A percentile compares a stretch with the other conserved stretches of the same genome.
These are phyloP conservation scores for Tolypocladium album DNA, from an alignment of 2,329 filamentous ascomycete genomes.

Conservation along the genomic window DNA sequence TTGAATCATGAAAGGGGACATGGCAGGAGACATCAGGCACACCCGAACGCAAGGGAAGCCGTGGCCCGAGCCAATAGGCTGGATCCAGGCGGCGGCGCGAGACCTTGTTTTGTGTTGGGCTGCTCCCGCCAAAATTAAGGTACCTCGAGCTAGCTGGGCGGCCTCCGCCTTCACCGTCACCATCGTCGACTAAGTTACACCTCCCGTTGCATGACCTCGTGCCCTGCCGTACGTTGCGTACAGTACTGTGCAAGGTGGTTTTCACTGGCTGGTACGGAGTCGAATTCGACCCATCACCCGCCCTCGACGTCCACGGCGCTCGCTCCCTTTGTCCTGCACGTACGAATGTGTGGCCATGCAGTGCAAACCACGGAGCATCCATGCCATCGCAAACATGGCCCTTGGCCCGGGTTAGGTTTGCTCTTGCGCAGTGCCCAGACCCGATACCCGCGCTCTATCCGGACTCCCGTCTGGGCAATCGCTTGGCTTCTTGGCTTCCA, in stretches of 20 bases:
- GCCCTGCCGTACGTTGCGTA: too few species aligned
- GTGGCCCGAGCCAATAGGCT: not conserved
- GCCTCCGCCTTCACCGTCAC: not conserved
- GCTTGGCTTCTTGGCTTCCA: not conserved
- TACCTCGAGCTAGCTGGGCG: not conserved
- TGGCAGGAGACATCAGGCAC: not conserved
- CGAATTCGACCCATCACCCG: too few species aligned
- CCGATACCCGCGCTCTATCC: not conserved
- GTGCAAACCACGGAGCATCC: too few species aligned
- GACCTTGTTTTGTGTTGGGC: not conserved
- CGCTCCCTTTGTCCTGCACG: too few species aligned
- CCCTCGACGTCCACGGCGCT: not conserved
- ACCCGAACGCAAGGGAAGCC: not conserved
- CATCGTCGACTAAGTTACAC: too few species aligned
- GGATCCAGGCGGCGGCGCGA: not conserved
- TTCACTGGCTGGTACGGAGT: not conserved
- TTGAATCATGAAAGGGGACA: not conserved
- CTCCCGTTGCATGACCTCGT: too few species aligned
- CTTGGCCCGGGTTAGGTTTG: not conserved
- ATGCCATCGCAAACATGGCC: too few species aligned
- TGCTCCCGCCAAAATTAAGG: not conserved
- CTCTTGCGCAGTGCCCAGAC: not conserved
- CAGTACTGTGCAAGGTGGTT: too few species aligned
- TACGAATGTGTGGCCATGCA: too few species aligned
- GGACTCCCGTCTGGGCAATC: not conserved